Evolutionary conservation across 1,284 basidiomycete species (phyloP), one percentile per base, ranked within the genome.

Genomic region (Pisolithus thermaeus): DNA sequence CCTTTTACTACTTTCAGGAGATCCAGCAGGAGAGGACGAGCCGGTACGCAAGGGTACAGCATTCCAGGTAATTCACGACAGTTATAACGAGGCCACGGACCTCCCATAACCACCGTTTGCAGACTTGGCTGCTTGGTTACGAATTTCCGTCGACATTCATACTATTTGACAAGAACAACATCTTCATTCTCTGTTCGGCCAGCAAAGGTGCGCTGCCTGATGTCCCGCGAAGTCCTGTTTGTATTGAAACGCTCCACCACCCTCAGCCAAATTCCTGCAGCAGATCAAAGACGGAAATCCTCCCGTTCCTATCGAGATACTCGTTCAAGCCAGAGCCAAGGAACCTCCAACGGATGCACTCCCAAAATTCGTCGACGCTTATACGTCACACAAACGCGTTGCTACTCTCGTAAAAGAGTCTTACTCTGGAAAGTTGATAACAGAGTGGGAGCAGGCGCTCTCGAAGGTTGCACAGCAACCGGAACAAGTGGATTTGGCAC

Each of bases 61-160:
- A 41, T 78, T 96, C 50, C 93, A 97, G 75, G 93, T 92, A 55
- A 59, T 85, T 67, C 36, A 35, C 25, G 9, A 7, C 18, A 12
- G n/a, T 14, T 3, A 36, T 0, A 51, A 45, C 50, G 43, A 28
- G 51, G 30, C 43, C 36, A 25, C 53, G 28, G 42, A 35, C 56
- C 20, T 30, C 32, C 53, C 52, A 39, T 32, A 45, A n/a, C 52
- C 59, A 47, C 55, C 40, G 58, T 39, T 38, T 43, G 40, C 57
- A 96, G 92, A 93, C 92, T 60, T 97, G 92, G 89, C 77, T 98
- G 8, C 79, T 98, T 32, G 96, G 94, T 23, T 98, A 94, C 69
- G 96, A 98, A 69, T 98, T 98, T 64, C 95, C 95, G 0, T 93
- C 92, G 0, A 97, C 95, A 0, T 75, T 98, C 41, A 81, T 95